These are phyloP conservation scores for Phytophthora sojae DNA, from an alignment of 352 stramenopile genomes.

Conservation along the genomic window DNA sequence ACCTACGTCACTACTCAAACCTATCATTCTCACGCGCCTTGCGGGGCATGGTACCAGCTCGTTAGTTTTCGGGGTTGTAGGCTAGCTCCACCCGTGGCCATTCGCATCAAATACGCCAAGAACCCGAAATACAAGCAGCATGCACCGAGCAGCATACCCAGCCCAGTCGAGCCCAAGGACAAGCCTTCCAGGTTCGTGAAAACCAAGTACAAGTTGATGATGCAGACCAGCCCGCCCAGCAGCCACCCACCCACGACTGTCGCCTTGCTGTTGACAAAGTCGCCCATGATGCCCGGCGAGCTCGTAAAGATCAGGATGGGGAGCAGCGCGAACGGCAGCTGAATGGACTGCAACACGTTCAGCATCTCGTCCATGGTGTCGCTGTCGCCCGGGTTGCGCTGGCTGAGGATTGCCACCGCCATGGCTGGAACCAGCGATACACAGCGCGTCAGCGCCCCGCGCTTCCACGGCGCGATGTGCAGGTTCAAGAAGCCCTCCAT, in stretches of 20 bases:
- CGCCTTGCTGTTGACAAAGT: conserved; percentile 63
- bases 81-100: background rate
- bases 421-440: conserved; percentile 93
- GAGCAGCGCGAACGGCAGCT: conserved; percentile 93
- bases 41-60: background rate
- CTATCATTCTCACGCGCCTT: conserved; percentile 1
- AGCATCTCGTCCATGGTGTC: conserved; percentile 92
- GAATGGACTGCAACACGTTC: conserved; percentile 94
- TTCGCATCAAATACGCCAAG: conserved; percentile 57
- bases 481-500: conserved; percentile 97
- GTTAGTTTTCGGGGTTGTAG: background rate
- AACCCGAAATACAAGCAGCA: conserved; percentile 80
- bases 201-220: conserved; percentile 84
- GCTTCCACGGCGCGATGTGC: conserved; percentile 85
- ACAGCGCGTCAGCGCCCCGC: conserved; percentile 86
- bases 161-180: conserved; percentile 42
- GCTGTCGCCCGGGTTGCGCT: conserved; percentile 79
- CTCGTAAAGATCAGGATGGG: conserved; percentile 91
- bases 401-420: conserved; percentile 87
- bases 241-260: conserved; percentile 65
- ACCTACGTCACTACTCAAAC: background rate
- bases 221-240: conserved; percentile 67
- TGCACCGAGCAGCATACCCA: conserved; percentile 35
- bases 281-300: conserved; percentile 80
- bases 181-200: conserved; percentile 69